Evolutionary conservation across 2,329 filamentous ascomycete species (phyloP).

Genomic region (Venturia asperata): DNA sequence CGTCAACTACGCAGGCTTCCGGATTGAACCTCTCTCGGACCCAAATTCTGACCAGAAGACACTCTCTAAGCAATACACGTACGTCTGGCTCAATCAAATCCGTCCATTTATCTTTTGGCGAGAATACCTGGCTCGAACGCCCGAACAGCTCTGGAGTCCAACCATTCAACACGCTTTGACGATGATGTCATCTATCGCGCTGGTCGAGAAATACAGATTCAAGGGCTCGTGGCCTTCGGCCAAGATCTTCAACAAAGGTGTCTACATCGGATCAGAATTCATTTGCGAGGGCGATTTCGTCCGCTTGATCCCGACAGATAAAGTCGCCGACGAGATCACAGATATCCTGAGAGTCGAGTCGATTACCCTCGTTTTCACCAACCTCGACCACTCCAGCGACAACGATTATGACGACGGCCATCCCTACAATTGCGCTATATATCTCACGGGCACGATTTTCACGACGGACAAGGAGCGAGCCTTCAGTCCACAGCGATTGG

Average conservation of each 20-base stretch:
- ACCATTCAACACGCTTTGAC: constrained; percentile 50
- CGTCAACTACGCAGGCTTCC: constrained; percentile 48
- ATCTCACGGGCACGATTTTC: constrained; percentile 46
- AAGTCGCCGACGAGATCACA: constrained; percentile 28
- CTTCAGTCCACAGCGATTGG: constrained; percentile 24
- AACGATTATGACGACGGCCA: constrained; percentile 40
- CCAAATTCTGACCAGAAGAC: constrained; percentile 45
- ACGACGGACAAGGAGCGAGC: constrained; percentile 32
- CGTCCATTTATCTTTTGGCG: constrained; percentile 51
- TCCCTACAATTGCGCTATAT: constrained; percentile 41
- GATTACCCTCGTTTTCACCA: constrained; percentile 45
- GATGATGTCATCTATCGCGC: constrained; percentile 45
- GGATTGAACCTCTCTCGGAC: constrained; percentile 50
- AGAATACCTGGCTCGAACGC: constrained; percentile 39
- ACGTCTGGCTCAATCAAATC: constrained; percentile 47
- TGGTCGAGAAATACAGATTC: constrained; percentile 48
- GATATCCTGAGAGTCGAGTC: constrained; percentile 50
- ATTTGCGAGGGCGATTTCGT: constrained; percentile 48
- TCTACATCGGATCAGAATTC: constrained; percentile 52
- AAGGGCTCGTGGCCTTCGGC: constrained; percentile 49
- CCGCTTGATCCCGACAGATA: constrained; percentile 38
- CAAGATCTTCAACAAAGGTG: constrained; percentile 45
- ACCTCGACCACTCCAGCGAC: constrained; percentile 42
- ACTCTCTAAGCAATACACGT: constrained; percentile 47
- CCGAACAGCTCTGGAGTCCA: constrained; percentile 41